Base-by-base conservation (phyloP, 2,329 filamentous ascomycete genomes). In the Aspergillus pseudonomiae region DNA sequence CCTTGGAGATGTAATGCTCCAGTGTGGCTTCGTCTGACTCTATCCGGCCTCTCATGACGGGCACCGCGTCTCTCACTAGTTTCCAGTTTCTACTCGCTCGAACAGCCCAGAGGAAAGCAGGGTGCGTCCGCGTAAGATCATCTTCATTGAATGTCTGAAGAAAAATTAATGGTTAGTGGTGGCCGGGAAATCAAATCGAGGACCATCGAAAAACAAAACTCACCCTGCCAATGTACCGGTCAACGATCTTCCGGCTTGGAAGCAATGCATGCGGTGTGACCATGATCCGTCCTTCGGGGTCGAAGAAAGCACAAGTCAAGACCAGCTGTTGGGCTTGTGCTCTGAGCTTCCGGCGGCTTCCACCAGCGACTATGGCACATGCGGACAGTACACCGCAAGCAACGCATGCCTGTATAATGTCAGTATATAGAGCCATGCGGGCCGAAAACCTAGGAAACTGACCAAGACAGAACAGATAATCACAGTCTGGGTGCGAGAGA, bases 51-150 rank as follows among this genome's bases (percentile, higher is more conserved):
- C 85, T 85, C 90, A 96, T 96, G 48, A 85, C 86, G 7, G 86
- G 86, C 28, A 96, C 82, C 6, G 95, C 81, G 52, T 88, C 86
- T 60, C 83, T 83, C 30, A 96, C 84, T 46, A 87, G 85, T 9
- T 79, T 74, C 93, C 93, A 97, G 75, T 93, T 90, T 63, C 89
- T 85, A 7, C 91, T 92, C 3, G 92, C 91, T 62, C 91, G 87
- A 73, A 91, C 96, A 71, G 95, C 89, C 93, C 93, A 96, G 57
- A 93, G 88, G 77, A 95, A 96, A 1, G 94, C 87, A 0, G 91
- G 87, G 73, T 96, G 92, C 0, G 87, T 86, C 28, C 88, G 88
- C 61, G 88, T 88, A 71, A 97, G 94, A 16, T 89, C 86, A 64
- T 96, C 92, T 64, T 89, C 87, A 59, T 89, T 86, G 32, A 87